These are phyloP conservation scores for Conticribra guillardii DNA, from an alignment of 108 stramenopile genomes.

Conservation along the genomic window DNA sequence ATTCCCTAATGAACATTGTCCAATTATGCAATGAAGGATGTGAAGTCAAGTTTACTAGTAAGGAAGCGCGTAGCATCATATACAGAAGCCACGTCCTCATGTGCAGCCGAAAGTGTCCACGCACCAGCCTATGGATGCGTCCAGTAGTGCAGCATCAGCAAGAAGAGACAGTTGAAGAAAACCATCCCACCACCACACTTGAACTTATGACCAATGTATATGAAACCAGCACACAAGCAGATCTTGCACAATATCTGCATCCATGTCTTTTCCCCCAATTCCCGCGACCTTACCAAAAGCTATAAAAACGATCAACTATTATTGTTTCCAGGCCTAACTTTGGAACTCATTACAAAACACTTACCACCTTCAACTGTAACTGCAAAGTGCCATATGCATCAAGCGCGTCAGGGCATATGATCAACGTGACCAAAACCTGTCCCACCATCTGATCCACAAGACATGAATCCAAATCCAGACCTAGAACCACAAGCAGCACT, in stretches of 20 bases:
- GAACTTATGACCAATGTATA: neutral
- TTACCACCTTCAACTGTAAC: neutral
- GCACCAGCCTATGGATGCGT: neutral
- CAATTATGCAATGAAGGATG: slow-evolving; percentile 6
- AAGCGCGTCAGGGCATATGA: neutral
- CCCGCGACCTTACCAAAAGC: neutral
- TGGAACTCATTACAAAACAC: neutral
- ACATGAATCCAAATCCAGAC: neutral
- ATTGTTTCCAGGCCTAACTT: neutral
- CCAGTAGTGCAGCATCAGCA: neutral
- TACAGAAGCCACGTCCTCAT: neutral
- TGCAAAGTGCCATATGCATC: neutral
- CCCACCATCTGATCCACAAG: neutral
- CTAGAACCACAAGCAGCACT: no score
- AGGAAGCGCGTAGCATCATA: neutral
- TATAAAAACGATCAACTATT: neutral
- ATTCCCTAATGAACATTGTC: neutral
- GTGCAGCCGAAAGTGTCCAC: neutral
- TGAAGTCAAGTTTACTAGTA: neutral
- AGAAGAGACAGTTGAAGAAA: neutral
- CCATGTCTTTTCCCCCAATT: neutral
- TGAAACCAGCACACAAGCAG: neutral
- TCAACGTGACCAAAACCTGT: slow-evolving; percentile 1
- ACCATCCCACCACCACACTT: neutral
- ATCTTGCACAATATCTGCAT: neutral